These are phyloP conservation scores for Lactuca saligna DNA, from an alignment of 129 eudicot species.

Conservation along the genomic window DNA sequence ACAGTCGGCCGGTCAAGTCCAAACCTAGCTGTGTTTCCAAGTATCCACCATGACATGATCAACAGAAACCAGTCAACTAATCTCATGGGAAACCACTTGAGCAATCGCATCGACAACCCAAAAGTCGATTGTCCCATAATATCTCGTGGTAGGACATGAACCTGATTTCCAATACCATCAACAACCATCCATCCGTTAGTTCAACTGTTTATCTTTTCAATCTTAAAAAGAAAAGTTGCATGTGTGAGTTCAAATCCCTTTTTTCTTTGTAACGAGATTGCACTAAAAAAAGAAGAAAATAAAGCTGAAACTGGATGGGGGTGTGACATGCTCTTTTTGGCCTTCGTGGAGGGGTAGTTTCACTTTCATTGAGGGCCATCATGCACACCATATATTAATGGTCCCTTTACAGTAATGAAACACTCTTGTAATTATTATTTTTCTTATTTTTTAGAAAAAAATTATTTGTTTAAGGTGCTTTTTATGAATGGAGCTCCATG, in stretches of 20 bases:
- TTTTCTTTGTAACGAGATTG: constrained; percentile 4
- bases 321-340: constrained; percentile 32
- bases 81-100: constrained; percentile 90
- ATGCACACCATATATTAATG: constrained; percentile 34
- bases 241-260: neutral
- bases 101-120: constrained; percentile 94
- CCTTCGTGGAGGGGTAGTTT: constrained; percentile 37
- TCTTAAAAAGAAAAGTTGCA: neutral
- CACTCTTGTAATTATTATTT: constrained; percentile 23
- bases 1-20: constrained; percentile 69
- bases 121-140: constrained; percentile 95
- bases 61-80: constrained; percentile 75
- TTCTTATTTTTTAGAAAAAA: neutral
- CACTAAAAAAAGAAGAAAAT: constrained; percentile 11
- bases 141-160: constrained; percentile 93
- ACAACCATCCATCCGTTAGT: constrained; percentile 26
- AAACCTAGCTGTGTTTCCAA: constrained; percentile 69
- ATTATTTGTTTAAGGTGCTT: constrained; percentile 24
- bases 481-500: constrained; percentile 30
- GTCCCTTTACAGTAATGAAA: constrained; percentile 36
- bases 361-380: constrained; percentile 44
- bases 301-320: constrained; percentile 29
- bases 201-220: neutral
- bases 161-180: constrained; percentile 43
- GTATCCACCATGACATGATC: constrained; percentile 59